Evolutionary conservation across 805 yeast species (phyloP).

Genomic region (Candida pseudofarinosa): DNA sequence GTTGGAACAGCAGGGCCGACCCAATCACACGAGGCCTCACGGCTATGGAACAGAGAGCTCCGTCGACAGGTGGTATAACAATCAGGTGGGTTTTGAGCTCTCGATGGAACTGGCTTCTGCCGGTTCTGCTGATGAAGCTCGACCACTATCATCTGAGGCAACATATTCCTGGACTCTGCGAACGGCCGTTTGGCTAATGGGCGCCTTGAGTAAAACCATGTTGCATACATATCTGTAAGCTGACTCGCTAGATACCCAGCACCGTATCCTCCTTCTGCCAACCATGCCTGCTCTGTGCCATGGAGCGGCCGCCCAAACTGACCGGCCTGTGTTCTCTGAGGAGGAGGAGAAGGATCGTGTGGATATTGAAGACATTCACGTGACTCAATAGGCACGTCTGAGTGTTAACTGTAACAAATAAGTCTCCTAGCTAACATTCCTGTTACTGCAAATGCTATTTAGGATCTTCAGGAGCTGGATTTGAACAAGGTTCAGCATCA

Average conservation of each 20-base stretch:
- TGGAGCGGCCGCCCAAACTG: no score
- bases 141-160: constrained; percentile 68
- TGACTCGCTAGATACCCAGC: no score
- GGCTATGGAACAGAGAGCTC: constrained; percentile 82
- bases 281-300: no score
- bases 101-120: constrained; percentile 21
- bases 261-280: no score
- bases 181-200: constrained; percentile 77
- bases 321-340: no score
- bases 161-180: constrained; percentile 99
- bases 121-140: constrained; percentile 50
- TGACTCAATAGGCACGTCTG: neutral
- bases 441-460: neutral
- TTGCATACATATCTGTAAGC: constrained; percentile 68
- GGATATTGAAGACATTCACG: no score
- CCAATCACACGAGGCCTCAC: constrained; percentile 14
- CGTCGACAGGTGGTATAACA: constrained; percentile 93
- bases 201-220: constrained; percentile 99
- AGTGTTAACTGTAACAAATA: no score
- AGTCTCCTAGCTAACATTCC: no score
- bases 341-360: no score
- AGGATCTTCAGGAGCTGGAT: neutral
- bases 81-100: constrained; percentile 66
- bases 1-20: constrained; percentile 11
- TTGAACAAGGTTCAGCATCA: neutral